These are phyloP conservation scores for Termitomyces sp. DNA, from an alignment of 768 basidiomycete genomes.

Conservation along the genomic window DNA sequence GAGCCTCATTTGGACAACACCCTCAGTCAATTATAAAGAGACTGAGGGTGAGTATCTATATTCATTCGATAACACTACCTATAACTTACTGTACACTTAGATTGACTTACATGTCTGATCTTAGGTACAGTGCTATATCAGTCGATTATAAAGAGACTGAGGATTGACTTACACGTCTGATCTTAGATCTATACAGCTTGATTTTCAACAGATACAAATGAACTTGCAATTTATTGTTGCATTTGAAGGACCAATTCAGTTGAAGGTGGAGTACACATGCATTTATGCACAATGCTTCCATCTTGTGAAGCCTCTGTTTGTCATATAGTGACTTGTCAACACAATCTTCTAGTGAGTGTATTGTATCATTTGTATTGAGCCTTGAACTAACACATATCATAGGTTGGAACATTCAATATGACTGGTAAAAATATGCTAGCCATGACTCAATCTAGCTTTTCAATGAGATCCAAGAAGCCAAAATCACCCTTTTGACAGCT, in stretches of 20 bases:
- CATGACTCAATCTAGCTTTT: conserved; percentile 7
- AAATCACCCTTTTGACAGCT: neutral
- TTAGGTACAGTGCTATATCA: no score
- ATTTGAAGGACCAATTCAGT: neutral
- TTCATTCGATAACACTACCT: no score
- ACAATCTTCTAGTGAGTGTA: neutral
- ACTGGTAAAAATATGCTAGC: conserved; percentile 17
- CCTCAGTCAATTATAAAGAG: no score
- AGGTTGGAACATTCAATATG: conserved; percentile 8
- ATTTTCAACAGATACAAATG: no score
- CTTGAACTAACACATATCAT: no score
- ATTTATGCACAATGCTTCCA: neutral
- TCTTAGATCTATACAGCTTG: no score
- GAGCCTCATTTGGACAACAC: no score
- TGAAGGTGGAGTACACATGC: neutral
- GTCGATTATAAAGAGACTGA: no score
- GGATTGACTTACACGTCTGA: no score
- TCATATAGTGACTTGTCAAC: neutral
- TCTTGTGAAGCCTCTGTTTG: neutral
- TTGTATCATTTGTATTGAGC: neutral
- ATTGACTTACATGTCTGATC: no score
- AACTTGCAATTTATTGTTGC: neutral
- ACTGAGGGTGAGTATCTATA: no score
- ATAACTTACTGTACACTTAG: no score
- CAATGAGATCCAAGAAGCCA: neutral